Evolutionary conservation across 768 basidiomycete species (phyloP).

Genomic region (Daedaleopsis nitida): DNA sequence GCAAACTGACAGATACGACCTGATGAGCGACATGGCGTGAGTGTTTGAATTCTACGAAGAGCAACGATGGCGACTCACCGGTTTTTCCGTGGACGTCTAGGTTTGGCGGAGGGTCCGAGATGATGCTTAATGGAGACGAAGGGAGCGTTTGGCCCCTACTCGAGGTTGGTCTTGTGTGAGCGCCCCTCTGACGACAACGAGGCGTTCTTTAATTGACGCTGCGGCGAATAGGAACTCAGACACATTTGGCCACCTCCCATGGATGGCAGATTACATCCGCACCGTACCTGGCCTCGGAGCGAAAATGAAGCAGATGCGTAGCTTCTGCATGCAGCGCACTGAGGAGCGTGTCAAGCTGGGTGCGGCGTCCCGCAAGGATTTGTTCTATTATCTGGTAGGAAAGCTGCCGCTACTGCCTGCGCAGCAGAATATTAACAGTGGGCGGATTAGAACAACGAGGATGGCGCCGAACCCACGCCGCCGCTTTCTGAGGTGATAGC

Average conservation of each 20-base stretch:
- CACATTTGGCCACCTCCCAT: conserved; percentile 25
- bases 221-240: conserved; percentile 15
- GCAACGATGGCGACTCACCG: background rate
- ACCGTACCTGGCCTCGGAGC: conserved; percentile 15
- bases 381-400: conserved; percentile 49
- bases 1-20: conserved; percentile 30
- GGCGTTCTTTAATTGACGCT: conserved; percentile 14
- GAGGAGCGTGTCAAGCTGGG: conserved; percentile 23
- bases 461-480: conserved; percentile 29
- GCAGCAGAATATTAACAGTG: conserved; percentile 1
- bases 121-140: conserved; percentile 39
- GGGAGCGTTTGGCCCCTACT: conserved; percentile 33
- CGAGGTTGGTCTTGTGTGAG: conserved; percentile 33
- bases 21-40: conserved; percentile 37
- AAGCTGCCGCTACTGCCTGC: background rate
- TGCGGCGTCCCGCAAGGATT: conserved; percentile 24
- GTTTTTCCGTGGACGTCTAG: conserved; percentile 20
- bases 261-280: conserved; percentile 29
- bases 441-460: conserved; percentile 28
- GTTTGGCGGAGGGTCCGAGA: conserved; percentile 41
- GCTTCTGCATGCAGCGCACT: conserved; percentile 20
- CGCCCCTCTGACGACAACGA: background rate
- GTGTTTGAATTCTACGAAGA: conserved; percentile 2
- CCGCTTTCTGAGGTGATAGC: conserved; percentile 34
- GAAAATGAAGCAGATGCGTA: conserved; percentile 23